Evolutionary conservation across 805 yeast genomes (phyloP).

Genomic region (Yarrowia sp.): DNA sequence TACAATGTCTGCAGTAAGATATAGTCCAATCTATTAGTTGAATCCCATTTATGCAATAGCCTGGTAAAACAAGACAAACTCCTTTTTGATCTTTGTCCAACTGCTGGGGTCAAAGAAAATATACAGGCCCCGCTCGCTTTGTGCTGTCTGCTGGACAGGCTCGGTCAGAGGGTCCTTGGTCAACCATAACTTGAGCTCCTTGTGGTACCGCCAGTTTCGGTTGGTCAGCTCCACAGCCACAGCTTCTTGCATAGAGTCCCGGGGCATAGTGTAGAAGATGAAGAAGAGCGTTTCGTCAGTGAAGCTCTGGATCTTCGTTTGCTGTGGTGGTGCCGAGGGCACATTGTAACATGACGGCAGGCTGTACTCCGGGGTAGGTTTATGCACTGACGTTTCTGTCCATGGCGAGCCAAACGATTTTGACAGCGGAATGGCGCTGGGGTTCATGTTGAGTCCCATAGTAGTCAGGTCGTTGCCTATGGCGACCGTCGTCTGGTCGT

Average conservation of each 20-base stretch:
- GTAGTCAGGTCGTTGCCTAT: slow-evolving; percentile 72
- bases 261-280: slow-evolving; percentile 89
- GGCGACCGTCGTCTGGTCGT: slow-evolving; percentile 63
- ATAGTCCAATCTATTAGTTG: slow-evolving; percentile 21
- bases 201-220: slow-evolving; percentile 96
- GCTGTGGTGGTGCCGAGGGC: slow-evolving; percentile 46
- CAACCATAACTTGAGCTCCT: slow-evolving; percentile 92
- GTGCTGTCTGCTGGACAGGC: slow-evolving; percentile 76
- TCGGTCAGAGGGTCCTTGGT: slow-evolving; percentile 90
- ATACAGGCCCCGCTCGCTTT: slow-evolving; percentile 89
- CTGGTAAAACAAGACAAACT: slow-evolving; percentile 58
- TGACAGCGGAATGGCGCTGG: slow-evolving; percentile 49
- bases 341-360: slow-evolving; percentile 59
- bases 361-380: slow-evolving; percentile 79
- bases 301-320: slow-evolving; percentile 49
- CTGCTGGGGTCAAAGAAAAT: slow-evolving; percentile 92
- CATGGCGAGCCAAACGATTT: slow-evolving; percentile 85
- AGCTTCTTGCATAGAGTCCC: slow-evolving; percentile 88
- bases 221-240: slow-evolving; percentile 88
- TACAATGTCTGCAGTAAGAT: no score
- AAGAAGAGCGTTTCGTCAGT: slow-evolving; percentile 92
- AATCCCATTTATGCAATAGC: slow-evolving; percentile 50
- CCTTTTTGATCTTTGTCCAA: slow-evolving; percentile 90
- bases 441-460: slow-evolving; percentile 59
- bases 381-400: slow-evolving; percentile 87